phyloP scores from a whole-genome alignment of 2,329 filamentous ascomycete genomes.

The Fusarium sp. region DNA sequence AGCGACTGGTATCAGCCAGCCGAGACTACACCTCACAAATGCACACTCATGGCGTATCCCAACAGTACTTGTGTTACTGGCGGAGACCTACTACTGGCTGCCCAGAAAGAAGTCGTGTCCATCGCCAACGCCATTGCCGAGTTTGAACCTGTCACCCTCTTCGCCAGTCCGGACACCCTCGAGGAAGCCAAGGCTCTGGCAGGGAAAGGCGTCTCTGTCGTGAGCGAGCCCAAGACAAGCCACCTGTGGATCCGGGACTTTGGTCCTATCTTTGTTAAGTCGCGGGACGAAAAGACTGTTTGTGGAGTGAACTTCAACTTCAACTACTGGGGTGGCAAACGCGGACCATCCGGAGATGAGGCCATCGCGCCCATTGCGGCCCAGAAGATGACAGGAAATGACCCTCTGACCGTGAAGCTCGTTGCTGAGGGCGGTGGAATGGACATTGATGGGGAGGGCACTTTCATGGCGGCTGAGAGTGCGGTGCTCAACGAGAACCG shows the following conservation, averaged over 20 bases:
- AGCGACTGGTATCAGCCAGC: background rate
- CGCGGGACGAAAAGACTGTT: background rate
- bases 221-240: background rate
- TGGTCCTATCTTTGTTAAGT: slow-evolving; percentile 1
- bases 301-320: background rate
- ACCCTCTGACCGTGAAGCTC: background rate
- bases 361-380: background rate
- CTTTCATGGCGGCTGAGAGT: background rate
- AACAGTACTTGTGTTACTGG: background rate
- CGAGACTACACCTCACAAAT: background rate
- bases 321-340: background rate
- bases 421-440: background rate
- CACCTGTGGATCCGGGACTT: background rate
- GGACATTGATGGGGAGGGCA: background rate
- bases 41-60: slow-evolving; percentile 1
- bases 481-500: background rate
- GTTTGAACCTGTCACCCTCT: background rate
- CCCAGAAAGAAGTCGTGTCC: background rate
- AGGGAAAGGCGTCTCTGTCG: background rate
- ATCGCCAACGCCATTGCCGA: background rate
- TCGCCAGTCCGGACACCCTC: background rate
- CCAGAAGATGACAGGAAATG: background rate
- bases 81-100: background rate
- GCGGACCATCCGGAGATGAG: background rate
- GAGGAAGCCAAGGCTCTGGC: background rate